Evolutionary conservation across 768 basidiomycete genomes (phyloP).

Genomic region (Russula sp.): DNA sequence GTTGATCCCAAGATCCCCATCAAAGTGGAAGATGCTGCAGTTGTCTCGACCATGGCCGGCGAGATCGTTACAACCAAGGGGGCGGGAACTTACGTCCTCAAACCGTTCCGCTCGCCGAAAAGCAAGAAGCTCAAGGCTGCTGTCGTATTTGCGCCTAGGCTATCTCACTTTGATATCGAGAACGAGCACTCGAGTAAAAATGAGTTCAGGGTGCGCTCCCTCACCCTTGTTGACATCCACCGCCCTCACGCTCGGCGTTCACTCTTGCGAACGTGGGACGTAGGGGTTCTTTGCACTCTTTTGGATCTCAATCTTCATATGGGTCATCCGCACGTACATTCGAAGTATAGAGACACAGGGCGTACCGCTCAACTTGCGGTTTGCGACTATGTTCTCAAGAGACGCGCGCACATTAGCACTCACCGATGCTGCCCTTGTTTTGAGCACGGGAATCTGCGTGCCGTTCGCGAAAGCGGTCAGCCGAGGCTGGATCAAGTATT

Average conservation of each 20-base stretch:
- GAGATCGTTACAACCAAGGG: slow-evolving; percentile 43
- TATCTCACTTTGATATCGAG: slow-evolving; percentile 75
- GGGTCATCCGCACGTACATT: slow-evolving; percentile 71
- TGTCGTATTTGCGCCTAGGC: slow-evolving; percentile 80
- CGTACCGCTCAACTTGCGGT: slow-evolving; percentile 66
- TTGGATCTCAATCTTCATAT: slow-evolving; percentile 84
- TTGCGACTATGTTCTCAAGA: slow-evolving; percentile 81
- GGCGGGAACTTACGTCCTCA: slow-evolving; percentile 68
- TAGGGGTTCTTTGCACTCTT: slow-evolving; percentile 94
- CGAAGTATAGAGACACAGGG: slow-evolving; percentile 72
- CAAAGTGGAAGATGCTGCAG: background rate
- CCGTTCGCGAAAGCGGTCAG: slow-evolving; percentile 73
- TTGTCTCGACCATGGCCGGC: slow-evolving; percentile 15
- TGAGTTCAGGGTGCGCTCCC: slow-evolving; percentile 61
- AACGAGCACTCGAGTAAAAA: slow-evolving; percentile 70
- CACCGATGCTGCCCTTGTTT: slow-evolving; percentile 76
- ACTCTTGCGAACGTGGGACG: background rate
- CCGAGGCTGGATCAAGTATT: slow-evolving; percentile 75
- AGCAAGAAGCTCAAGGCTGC: slow-evolving; percentile 76
- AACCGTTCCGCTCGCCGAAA: slow-evolving; percentile 63
- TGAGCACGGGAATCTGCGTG: slow-evolving; percentile 69
- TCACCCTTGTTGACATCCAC: background rate
- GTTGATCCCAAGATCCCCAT: slow-evolving; percentile 1
- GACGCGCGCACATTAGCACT: slow-evolving; percentile 79
- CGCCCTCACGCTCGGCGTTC: background rate